These are phyloP conservation scores for Blastobotrys muscicola DNA, from an alignment of 805 yeast species.

Conservation along the genomic window DNA sequence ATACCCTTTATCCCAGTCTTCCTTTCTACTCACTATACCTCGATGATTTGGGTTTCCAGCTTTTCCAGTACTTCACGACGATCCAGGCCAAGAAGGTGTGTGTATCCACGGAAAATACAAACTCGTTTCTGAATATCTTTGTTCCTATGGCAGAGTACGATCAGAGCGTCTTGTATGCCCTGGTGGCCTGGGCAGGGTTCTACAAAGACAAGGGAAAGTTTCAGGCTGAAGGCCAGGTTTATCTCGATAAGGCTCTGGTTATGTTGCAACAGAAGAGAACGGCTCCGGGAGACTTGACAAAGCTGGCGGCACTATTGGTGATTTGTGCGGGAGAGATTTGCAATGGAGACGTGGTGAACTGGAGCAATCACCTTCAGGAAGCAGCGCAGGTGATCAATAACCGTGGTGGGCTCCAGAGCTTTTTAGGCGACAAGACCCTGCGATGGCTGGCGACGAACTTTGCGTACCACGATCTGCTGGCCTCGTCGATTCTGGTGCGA, in stretches of 20 bases:
- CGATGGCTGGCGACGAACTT: slow-evolving; percentile 70
- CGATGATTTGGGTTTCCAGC: slow-evolving; percentile 35
- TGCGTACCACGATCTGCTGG: slow-evolving; percentile 70
- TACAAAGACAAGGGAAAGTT: slow-evolving; percentile 23
- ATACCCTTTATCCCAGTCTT: slow-evolving; percentile 1
- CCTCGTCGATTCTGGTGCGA: slow-evolving; percentile 48
- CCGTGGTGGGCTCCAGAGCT: slow-evolving; percentile 50
- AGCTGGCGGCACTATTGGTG: slow-evolving; percentile 57
- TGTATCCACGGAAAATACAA: slow-evolving; percentile 39
- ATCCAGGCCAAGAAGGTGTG: slow-evolving; percentile 36
- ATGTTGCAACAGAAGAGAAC: slow-evolving; percentile 11
- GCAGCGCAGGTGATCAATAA: slow-evolving; percentile 53
- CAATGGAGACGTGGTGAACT: slow-evolving; percentile 67
- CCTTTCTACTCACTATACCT: slow-evolving; percentile 20
- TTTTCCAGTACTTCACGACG: slow-evolving; percentile 41
- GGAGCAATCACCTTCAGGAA: slow-evolving; percentile 58
- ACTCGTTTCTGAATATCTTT: slow-evolving; percentile 44
- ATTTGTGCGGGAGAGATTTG: slow-evolving; percentile 76
- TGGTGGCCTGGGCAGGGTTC: slow-evolving; percentile 49
- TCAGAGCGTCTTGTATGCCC: slow-evolving; percentile 39
- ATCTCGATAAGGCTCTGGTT: slow-evolving; percentile 18
- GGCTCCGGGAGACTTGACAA: slow-evolving; percentile 22
- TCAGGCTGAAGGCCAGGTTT: slow-evolving; percentile 21
- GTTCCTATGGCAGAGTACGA: slow-evolving; percentile 44
- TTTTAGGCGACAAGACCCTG: slow-evolving; percentile 45